Evolutionary conservation across 2,329 filamentous ascomycete species (phyloP), one percentile per base, ranked within the genome.

Genomic region (Colletotrichum abscissum): DNA sequence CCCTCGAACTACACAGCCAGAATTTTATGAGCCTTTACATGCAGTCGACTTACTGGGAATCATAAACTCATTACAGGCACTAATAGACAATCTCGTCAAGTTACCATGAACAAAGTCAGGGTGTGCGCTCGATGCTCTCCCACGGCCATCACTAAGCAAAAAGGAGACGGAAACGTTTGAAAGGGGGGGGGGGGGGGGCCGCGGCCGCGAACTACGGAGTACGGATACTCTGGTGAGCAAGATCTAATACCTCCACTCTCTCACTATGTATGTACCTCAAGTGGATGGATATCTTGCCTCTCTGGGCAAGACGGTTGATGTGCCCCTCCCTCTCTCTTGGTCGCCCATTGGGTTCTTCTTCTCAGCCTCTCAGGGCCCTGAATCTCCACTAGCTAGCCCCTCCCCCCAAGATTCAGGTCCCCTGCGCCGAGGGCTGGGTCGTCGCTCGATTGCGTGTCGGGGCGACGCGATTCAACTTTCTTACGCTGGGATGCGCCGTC

Each of bases 391-490:
- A 28, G 35, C 24, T 22, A 42, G 35, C 35, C 57, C 38, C 64
- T 57, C 57, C 38, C 42, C 9, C 19, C 16, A 49, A 22, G 42
- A 22, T n/a, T 16, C 24, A n/a, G 57, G 33, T 63, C 28, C 52
- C 64, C 35, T 72, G 69, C 58, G 49, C 69, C 28, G 35, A 56
- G 68, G 24, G 67, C 46, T 56, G 68, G 56, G 46, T 49, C 46
- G 46, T 66, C 60, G 54, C 63, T 42, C 52, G 57, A 68, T 68
- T 68, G 69, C 64, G 69, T 68, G 57, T 63, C 38, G 38, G 16
- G 16, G 7, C 57, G 64, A 33, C 46, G 46, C 63, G 26, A 71
- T 57, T 63, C 69, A 42, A 46, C 68, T 71, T 62, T 46, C 42
- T 24, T 11, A 38, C 62, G 30, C 38, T 49, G 35, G 46, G 63